Evolutionary conservation across 805 yeast species (phyloP), one percentile per base, ranked within the genome.

Genomic region (Crinitomyces ghanaensis): DNA sequence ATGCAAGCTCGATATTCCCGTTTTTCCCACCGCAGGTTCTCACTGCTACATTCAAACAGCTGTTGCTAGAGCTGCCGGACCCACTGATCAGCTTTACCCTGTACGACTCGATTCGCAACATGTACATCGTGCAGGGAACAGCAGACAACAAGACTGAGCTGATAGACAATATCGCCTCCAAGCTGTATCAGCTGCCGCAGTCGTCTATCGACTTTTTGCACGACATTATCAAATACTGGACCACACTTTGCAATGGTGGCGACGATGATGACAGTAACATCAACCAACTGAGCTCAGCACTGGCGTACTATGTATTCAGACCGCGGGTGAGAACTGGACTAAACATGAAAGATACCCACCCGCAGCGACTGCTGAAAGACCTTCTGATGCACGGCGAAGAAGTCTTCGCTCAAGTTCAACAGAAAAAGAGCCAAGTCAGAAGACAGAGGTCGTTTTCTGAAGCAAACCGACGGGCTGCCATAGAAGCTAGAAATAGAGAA

Each of bases 31-130:
- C 39, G 1, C 60, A 65, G 31, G 65, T 70, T 0, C 66, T 79
- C 6, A 71, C 82, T 1, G 70, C 77, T 36, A 70, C 72, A 2
- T 60, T 81, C 38, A 72, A 77, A 45, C 62, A 79, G 28, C 79
- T 74, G 50, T 57, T 81, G 13, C 61, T 80, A 49, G 91, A 81
- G 48, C 62, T 81, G 29, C 93, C 93, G 0, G 83, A 77, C 41
- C 73, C 86, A 1, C 51, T 81, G 25, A 68, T 81, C 4, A 72
- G 85, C 1, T 63, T 64, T 46, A 69, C 70, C 11, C 63, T 73
- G 32, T 76, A 72, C 46, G 86, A 78, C 40, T 57, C 74, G 30
- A 62, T 80, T 37, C 72, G 72, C 48, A 66, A 73, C 2, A 57
- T 78, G 19, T 80, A 15, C 30, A 36, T 19, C 25, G 27, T n/a